Percentiles rank a stretch among this genome's conserved stretches.
phyloP scores from a whole-genome alignment of 768 basidiomycete genomes.

The Leccinum rimulosum region DNA sequence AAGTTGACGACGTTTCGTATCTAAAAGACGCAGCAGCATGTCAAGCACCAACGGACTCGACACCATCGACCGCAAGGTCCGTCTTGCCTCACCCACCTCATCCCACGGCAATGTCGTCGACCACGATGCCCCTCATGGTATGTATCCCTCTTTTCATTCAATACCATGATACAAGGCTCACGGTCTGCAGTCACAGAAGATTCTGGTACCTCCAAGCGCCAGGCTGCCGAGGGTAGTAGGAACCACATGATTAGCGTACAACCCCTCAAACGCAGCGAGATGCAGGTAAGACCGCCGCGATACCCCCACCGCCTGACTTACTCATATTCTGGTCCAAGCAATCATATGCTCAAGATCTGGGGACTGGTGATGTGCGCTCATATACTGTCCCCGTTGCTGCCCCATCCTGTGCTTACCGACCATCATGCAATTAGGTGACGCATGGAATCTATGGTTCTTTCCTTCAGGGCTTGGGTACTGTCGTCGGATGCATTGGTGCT shows the following conservation, averaged over 20 bases:
- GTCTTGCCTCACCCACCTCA: conserved; percentile 39
- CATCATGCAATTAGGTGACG: conserved; percentile 47
- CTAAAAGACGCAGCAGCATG: conserved; percentile 13
- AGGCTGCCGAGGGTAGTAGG: conserved; percentile 24
- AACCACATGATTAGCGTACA: conserved; percentile 72
- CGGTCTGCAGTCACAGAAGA: conserved; percentile 63
- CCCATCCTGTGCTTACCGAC: neutral
- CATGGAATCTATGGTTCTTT: conserved; percentile 87
- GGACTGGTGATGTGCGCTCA: conserved; percentile 50
- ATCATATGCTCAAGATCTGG: conserved; percentile 89
- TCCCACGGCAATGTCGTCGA: conserved; percentile 67
- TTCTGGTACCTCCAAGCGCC: conserved; percentile 34
- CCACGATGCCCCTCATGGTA: conserved; percentile 65
- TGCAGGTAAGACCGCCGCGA: conserved; percentile 60
- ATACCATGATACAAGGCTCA: conserved; percentile 9
- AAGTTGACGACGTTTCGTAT: conserved; percentile 2
- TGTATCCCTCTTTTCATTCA: conserved; percentile 18
- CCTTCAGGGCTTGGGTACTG: conserved; percentile 64
- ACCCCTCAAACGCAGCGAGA: conserved; percentile 78
- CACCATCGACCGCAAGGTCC: conserved; percentile 50
- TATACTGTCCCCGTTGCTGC: neutral
- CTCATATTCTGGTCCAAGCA: conserved; percentile 47
- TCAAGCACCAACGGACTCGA: conserved; percentile 23
- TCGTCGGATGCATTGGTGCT: conserved; percentile 69
- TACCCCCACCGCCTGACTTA: neutral